Percentiles rank a stretch among this genome's conserved stretches.
Conservation (phyloP, 768 basidiomycete species). For the Roridomyces roridus region DNA sequence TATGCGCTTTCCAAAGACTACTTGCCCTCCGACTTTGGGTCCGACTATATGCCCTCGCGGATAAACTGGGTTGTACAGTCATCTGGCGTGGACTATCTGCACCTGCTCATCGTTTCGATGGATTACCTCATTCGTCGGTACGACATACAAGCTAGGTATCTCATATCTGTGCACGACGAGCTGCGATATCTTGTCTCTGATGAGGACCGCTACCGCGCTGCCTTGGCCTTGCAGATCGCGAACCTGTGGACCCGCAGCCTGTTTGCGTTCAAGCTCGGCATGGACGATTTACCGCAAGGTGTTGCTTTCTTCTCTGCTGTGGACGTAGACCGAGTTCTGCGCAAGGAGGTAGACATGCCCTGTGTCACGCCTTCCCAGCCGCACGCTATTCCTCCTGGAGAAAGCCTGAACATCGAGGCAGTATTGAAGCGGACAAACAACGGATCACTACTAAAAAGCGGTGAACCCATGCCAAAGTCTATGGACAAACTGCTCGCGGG, state of each 20-base stretch:
- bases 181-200: conserved; percentile 92
- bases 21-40: conserved; percentile 79
- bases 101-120: conserved; percentile 96
- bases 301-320: conserved; percentile 98
- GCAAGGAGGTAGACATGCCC: conserved; percentile 96
- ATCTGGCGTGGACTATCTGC: conserved; percentile 97
- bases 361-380: conserved; percentile 96
- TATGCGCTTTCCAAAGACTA: conserved; percentile 91
- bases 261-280: conserved; percentile 91
- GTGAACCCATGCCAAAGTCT: conserved; percentile 55
- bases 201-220: conserved; percentile 87
- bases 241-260: conserved; percentile 94
- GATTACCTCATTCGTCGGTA: conserved; percentile 83
- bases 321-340: conserved; percentile 87
- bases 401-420: conserved; percentile 75
- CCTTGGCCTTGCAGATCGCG: conserved; percentile 91
- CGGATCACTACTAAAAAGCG: conserved; percentile 69
- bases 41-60: conserved; percentile 93
- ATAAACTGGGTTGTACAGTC: conserved; percentile 99
- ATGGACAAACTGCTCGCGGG: conserved; percentile 32
- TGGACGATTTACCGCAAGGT: conserved; percentile 95
- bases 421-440: conserved; percentile 72
- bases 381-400: conserved; percentile 81
- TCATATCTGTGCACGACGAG: conserved; percentile 97
- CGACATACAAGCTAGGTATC: conserved; percentile 87